Percentiles rank a stretch among this genome's conserved stretches.
Evolutionary conservation across 2,329 filamentous ascomycete genomes (phyloP).

Genomic region (Aspergillus uvarum): DNA sequence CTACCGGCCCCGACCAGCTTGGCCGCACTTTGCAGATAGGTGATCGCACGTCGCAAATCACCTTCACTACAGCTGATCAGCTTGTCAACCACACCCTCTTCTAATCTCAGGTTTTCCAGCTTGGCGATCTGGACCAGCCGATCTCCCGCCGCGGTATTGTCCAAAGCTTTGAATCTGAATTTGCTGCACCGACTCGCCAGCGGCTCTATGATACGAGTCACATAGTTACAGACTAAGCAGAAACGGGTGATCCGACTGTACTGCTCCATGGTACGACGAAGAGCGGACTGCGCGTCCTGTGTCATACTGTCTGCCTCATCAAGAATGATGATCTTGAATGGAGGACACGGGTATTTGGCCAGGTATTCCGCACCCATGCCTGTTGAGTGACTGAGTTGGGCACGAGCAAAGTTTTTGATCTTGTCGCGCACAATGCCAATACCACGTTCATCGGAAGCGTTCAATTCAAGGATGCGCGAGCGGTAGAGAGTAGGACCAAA

Average conservation of each 20-base stretch:
- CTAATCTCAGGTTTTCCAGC: slow-evolving; percentile 72
- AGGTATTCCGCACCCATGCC: slow-evolving; percentile 62
- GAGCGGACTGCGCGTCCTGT: slow-evolving; percentile 90
- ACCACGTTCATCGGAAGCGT: slow-evolving; percentile 97
- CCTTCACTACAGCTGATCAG: slow-evolving; percentile 87
- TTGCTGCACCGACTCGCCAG: slow-evolving; percentile 91
- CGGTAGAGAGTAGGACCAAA: slow-evolving; percentile 94
- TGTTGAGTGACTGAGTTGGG: slow-evolving; percentile 84
- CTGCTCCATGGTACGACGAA: slow-evolving; percentile 96
- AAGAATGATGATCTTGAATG: slow-evolving; percentile 98
- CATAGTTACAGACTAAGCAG: slow-evolving; percentile 97
- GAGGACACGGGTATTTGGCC: slow-evolving; percentile 82
- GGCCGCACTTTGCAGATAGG: slow-evolving; percentile 92
- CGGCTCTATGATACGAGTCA: slow-evolving; percentile 96
- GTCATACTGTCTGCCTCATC: slow-evolving; percentile 99
- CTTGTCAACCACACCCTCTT: slow-evolving; percentile 76
- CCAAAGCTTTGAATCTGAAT: slow-evolving; percentile 95
- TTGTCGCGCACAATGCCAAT: slow-evolving; percentile 97
- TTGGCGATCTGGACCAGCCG: slow-evolving; percentile 79
- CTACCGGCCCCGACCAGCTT: slow-evolving; percentile 70
- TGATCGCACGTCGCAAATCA: slow-evolving; percentile 93
- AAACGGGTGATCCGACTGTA: slow-evolving; percentile 96
- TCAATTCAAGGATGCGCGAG: slow-evolving; percentile 94
- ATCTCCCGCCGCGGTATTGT: slow-evolving; percentile 77
- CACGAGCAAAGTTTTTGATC: slow-evolving; percentile 96